A percentile compares a stretch with the other conserved stretches of the same genome.
Conservation (phyloP, 2,329 filamentous ascomycete species). For the Fusarium concolor region DNA sequence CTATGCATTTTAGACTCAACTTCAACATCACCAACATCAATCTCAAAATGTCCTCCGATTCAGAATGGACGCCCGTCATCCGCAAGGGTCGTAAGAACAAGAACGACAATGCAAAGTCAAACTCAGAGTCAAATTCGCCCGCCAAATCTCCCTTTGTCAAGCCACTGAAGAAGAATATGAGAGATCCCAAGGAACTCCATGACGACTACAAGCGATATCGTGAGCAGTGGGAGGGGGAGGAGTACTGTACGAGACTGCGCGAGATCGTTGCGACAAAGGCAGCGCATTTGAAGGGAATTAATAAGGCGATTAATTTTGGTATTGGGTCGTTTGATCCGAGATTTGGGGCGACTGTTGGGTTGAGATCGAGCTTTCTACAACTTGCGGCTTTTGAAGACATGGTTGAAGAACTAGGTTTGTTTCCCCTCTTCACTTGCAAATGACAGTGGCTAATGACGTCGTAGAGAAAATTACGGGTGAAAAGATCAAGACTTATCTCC, state of each 20-base stretch:
- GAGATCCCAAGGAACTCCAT: conserved; percentile 39
- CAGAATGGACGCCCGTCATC: conserved; percentile 46
- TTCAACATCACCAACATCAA: not conserved
- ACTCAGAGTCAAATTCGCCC: not conserved
- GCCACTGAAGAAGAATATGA: not conserved
- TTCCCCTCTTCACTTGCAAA: not conserved
- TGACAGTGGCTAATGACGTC: not conserved
- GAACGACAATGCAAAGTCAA: not conserved
- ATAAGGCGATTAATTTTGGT: conserved; percentile 64
- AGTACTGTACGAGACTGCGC: conserved; percentile 49
- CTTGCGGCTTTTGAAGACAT: conserved; percentile 64
- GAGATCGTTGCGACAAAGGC: conserved; percentile 48
- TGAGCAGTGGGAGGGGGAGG: conserved; percentile 45
- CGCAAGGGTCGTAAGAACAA: conserved; percentile 40
- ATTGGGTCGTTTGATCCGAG: conserved; percentile 66
- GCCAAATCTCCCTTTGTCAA: not conserved
- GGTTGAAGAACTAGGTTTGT: conserved; percentile 57
- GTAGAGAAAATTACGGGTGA: conserved; percentile 33
- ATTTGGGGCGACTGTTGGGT: conserved; percentile 56
- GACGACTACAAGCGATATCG: conserved; percentile 47
- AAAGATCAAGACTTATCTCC: conserved; percentile 61
- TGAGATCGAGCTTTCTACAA: conserved; percentile 62
- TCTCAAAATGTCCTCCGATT: conserved; percentile 26
- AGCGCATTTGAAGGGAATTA: conserved; percentile 16
- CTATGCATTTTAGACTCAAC: not conserved